Evolutionary conservation across 371 early-diverging fungal species (phyloP), one percentile per base, ranked within the genome.

Genomic region (Mortierella sp.): DNA sequence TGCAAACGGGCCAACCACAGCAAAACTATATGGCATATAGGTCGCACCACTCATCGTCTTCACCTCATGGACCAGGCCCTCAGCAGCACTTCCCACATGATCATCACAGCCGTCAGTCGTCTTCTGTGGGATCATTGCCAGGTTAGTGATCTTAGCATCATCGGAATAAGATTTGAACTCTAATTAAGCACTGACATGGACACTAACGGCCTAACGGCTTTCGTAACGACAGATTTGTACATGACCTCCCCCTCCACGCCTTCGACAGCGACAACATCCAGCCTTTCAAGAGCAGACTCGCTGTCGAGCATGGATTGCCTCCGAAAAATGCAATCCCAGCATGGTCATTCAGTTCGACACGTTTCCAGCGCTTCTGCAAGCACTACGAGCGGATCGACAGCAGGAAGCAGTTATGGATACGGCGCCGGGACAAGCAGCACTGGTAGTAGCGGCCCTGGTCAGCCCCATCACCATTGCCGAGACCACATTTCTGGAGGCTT

Each of bases 241-340:
- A 63, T 68, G 68, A 57, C 60, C 50, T 74, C 76, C 1, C 45
- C 68, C 14, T 63, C 68, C n/a, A 64, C 76, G 0, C 63, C 76
- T 7, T 74, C 76, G 12, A 64, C 64, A 17, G 44, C 61, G 34
- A 67, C 74, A 0, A 56, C 63, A 13, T 74, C 74, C 6, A 74
- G 67, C 44, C 64, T 74, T 24, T 74, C 76, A 25, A 57, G 76
- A 28, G 64, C 68, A 5, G 76, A 74, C 21, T 74, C 76, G 22
- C 60, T 74, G 0, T 64, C 76, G 19, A 74, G 39, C 16, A 67
- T 64, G 68, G 76, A 74, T 24, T 74, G 63, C 37, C 60, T 67
- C 12, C 73, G 67, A 24, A 67, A 63, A 0, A 34, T 54, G 6
- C 52, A 47, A 19, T 39, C 52, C 0, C 50, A 40, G 25, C 50